Evolutionary conservation across 2,329 filamentous ascomycete genomes (phyloP).

Genomic region (Claviceps humidiphila): DNA sequence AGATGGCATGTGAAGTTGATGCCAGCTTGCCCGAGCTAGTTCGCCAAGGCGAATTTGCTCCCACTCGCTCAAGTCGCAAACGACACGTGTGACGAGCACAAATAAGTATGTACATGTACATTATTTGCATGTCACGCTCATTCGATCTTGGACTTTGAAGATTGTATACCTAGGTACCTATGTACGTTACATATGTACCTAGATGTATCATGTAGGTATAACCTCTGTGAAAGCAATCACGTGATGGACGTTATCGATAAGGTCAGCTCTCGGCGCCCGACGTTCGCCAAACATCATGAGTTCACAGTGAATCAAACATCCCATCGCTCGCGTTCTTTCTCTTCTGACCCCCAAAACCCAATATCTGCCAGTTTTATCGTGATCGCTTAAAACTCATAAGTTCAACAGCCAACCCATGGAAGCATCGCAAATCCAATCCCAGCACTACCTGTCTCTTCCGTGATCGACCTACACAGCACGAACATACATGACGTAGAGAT

Average conservation of each 20-base stretch:
- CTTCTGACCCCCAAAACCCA: neutral
- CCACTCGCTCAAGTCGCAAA: neutral
- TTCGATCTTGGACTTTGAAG: neutral
- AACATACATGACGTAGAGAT: conserved; percentile 23
- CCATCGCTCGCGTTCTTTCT: neutral
- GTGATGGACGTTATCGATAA: conserved; percentile 4
- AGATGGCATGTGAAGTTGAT: too few relatives aligned
- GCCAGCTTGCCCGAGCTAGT: too few relatives aligned
- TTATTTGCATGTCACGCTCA: conserved; percentile 5
- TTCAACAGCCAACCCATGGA: neutral
- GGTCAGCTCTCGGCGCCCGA: neutral
- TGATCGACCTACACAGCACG: neutral
- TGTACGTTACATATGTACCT: too few relatives aligned
- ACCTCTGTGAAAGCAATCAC: neutral
- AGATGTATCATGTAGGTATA: too few relatives aligned
- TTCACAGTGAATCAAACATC: neutral
- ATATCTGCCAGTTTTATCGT: neutral
- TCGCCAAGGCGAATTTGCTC: too few relatives aligned
- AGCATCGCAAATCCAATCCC: neutral
- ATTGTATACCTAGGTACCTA: too few relatives aligned
- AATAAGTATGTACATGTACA: conserved; percentile 3
- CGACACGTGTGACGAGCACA: neutral
- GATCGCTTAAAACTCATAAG: neutral
- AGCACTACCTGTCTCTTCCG: conserved; percentile 4
- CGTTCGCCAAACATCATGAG: neutral